Percentiles rank a stretch among this genome's conserved stretches.
Evolutionary conservation across 2,329 filamentous ascomycete genomes (phyloP).

Genomic region (Pseudocercospora pini-densiflorae): DNA sequence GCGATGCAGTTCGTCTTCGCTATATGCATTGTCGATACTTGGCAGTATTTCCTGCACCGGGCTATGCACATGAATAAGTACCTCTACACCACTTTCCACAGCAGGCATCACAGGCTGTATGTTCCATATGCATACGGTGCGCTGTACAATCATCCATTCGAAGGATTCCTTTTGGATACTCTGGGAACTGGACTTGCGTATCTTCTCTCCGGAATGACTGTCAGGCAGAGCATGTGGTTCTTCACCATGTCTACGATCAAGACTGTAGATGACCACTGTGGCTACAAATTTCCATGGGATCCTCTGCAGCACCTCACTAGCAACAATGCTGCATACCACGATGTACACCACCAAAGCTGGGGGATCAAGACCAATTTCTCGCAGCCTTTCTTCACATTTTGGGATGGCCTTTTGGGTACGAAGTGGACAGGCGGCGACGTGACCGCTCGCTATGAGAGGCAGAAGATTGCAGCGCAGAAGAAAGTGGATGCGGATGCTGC

Average conservation of each 20-base stretch:
- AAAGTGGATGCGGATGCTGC: conserved; percentile 56
- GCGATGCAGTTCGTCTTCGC: conserved; percentile 76
- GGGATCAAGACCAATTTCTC: conserved; percentile 90
- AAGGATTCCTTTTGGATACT: conserved; percentile 92
- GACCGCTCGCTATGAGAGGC: conserved; percentile 62
- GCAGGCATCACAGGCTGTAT: conserved; percentile 93
- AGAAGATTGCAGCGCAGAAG: conserved; percentile 60
- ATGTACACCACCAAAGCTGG: conserved; percentile 99
- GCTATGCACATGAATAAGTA: conserved; percentile 98
- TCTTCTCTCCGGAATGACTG: conserved; percentile 79
- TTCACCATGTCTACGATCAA: conserved; percentile 90
- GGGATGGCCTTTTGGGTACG: conserved; percentile 82
- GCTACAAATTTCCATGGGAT: conserved; percentile 94
- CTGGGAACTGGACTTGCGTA: conserved; percentile 84
- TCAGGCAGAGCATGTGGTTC: conserved; percentile 85
- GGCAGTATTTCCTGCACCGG: conserved; percentile 98
- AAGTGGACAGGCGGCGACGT: conserved; percentile 76
- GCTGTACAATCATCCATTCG: conserved; percentile 93
- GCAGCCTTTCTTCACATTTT: conserved; percentile 94
- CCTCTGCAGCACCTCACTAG: conserved; percentile 88
- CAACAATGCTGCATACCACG: conserved; percentile 96
- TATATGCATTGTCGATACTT: conserved; percentile 82
- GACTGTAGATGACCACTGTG: conserved; percentile 97
- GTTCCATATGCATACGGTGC: conserved; percentile 97
- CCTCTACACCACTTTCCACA: conserved; percentile 93